Conservation (phyloP, 331 rosid genomes). For the Ulmus americana region DNA sequence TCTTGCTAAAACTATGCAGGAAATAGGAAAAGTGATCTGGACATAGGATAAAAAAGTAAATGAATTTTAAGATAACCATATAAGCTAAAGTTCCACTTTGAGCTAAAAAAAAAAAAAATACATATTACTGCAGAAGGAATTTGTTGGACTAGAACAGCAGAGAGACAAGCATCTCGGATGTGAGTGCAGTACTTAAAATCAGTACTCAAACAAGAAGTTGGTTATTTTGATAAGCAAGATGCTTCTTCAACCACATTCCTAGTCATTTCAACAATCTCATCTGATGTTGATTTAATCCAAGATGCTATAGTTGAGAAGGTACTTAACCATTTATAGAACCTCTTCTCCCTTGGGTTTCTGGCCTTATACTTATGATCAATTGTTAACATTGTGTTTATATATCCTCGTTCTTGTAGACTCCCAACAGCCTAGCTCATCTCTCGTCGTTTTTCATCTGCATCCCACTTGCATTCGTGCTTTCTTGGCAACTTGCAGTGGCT, state of each 20-base stretch:
- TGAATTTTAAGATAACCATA: too few species aligned
- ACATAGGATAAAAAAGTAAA: too few species aligned
- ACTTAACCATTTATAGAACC: neutral
- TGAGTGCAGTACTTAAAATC: slow-evolving; percentile 58
- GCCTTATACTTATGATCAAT: neutral
- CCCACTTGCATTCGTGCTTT: slow-evolving; percentile 47
- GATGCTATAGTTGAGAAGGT: slow-evolving; percentile 69
- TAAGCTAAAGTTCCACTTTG: too few species aligned
- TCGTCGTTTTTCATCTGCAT: slow-evolving; percentile 49
- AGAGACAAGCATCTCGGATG: slow-evolving; percentile 66
- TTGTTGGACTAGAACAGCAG: slow-evolving; percentile 84
- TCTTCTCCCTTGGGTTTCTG: neutral
- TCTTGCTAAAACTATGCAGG: too few species aligned
- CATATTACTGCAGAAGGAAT: slow-evolving; percentile 47
- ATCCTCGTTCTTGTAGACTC: slow-evolving; percentile 35
- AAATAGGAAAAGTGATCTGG: too few species aligned
- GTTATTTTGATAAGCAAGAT: slow-evolving; percentile 58
- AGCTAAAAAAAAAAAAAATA: neutral
- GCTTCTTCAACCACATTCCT: slow-evolving; percentile 53
- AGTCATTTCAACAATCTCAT: slow-evolving; percentile 57
- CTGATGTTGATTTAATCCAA: slow-evolving; percentile 69
- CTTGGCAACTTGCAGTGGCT: slow-evolving; percentile 67
- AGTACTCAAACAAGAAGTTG: slow-evolving; percentile 64
- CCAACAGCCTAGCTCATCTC: slow-evolving; percentile 46
- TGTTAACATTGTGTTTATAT: neutral